A percentile compares a stretch with the other conserved stretches of the same genome.
Evolutionary conservation across 495 filamentous ascomycete genomes (phyloP).

Genomic region (Pseudoneurospora amorphoporcata): DNA sequence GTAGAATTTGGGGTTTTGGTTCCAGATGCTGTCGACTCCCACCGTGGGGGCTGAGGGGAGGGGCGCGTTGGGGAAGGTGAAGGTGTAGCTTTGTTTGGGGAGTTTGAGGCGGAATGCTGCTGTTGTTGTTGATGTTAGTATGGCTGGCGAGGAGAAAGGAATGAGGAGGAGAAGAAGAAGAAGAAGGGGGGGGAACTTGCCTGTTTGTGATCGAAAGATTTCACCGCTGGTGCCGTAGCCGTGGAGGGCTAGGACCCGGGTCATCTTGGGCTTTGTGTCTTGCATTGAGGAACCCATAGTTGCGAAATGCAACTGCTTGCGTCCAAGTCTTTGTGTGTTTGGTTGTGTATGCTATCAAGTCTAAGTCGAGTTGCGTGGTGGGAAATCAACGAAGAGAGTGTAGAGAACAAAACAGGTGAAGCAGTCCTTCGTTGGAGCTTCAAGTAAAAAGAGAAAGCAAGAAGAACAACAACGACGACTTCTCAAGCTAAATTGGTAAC

Average conservation of each 20-base stretch:
- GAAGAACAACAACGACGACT: background rate
- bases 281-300: background rate
- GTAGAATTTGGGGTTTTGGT: slow-evolving; percentile 31
- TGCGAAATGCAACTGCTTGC: background rate
- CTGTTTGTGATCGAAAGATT: slow-evolving; percentile 50
- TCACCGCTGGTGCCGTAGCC: slow-evolving; percentile 48
- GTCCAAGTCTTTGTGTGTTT: background rate
- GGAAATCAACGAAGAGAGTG: background rate
- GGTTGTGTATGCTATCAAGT: background rate
- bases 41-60: slow-evolving; percentile 34
- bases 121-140: slow-evolving; percentile 4
- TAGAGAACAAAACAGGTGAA: background rate
- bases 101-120: slow-evolving; percentile 24
- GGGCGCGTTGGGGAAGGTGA: slow-evolving; percentile 50
- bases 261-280: slow-evolving; percentile 12
- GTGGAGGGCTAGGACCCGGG: slow-evolving; percentile 55
- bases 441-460: background rate
- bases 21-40: slow-evolving; percentile 43
- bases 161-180: background rate
- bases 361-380: background rate
- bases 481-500: background rate
- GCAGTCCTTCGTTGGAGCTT: background rate
- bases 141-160: background rate
- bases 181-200: slow-evolving; percentile 24
- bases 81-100: slow-evolving; percentile 20